These are phyloP conservation scores for Tieghemiomyces parasiticus DNA, from an alignment of 192 early-diverging fungal genomes.

Conservation along the genomic window DNA sequence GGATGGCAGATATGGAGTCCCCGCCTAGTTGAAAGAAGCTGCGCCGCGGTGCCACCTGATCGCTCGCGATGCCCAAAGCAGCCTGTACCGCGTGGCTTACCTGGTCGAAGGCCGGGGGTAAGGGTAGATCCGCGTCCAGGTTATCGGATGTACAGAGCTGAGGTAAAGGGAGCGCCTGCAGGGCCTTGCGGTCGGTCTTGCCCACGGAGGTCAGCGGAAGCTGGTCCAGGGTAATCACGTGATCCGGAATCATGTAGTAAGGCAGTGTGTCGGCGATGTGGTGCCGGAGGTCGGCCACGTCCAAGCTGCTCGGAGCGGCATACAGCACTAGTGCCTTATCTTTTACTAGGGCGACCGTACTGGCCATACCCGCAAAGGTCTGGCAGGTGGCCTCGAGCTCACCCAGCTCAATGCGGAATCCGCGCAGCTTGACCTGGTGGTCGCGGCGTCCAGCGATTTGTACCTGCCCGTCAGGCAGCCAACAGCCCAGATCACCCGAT, in stretches of 20 bases:
- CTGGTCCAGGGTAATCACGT: neutral
- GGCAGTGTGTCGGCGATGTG: neutral
- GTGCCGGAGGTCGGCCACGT: neutral
- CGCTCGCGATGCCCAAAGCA: neutral
- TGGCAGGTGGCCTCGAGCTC: slow-evolving; percentile 16
- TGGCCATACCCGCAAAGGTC: slow-evolving; percentile 11
- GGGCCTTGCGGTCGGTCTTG: neutral
- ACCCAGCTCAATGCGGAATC: slow-evolving; percentile 19
- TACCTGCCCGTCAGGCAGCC: slow-evolving; percentile 18
- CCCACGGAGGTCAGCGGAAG: neutral
- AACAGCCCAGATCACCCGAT: slow-evolving; percentile 19
- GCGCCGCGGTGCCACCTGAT: neutral
- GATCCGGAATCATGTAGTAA: slow-evolving; percentile 1
- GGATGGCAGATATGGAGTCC: slow-evolving; percentile 16
- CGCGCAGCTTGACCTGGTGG: slow-evolving; percentile 23
- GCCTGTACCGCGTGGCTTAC: neutral
- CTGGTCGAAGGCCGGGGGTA: neutral
- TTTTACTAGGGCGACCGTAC: slow-evolving; percentile 14
- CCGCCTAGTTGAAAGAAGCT: slow-evolving; percentile 21
- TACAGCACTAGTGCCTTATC: slow-evolving; percentile 16
- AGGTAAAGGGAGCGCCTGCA: neutral
- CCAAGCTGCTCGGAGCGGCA: slow-evolving; percentile 14
- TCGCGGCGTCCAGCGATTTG: slow-evolving; percentile 18
- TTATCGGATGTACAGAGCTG: neutral
- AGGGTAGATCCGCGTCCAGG: neutral